phyloP scores from a whole-genome alignment of 768 basidiomycete species.

The Lentinula boryana region DNA sequence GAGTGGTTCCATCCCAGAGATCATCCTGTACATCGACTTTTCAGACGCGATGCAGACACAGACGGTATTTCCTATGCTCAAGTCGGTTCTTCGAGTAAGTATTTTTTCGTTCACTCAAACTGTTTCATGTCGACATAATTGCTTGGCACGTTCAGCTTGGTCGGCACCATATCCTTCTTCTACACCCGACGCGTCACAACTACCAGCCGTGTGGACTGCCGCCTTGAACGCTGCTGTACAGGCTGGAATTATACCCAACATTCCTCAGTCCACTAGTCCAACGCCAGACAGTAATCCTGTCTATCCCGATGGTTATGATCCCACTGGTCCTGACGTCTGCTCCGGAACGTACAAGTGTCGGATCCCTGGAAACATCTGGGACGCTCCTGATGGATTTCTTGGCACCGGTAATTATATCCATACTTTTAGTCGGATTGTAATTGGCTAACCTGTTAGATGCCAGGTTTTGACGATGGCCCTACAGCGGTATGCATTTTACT shows the following conservation, averaged over 20 bases:
- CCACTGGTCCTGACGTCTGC: constrained; percentile 53
- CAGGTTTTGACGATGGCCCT: constrained; percentile 80
- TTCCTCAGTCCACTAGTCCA: constrained; percentile 42
- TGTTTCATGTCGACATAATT: neutral
- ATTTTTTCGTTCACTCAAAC: neutral
- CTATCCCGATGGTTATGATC: constrained; percentile 40
- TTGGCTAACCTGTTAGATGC: neutral
- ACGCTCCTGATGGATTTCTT: constrained; percentile 66
- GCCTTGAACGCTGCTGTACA: constrained; percentile 63
- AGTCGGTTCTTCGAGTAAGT: constrained; percentile 54
- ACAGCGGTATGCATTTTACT: constrained; percentile 26
- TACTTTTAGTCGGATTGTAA: neutral
- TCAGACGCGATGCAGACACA: constrained; percentile 41
- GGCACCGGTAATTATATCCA: constrained; percentile 25
- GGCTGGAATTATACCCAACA: constrained; percentile 67
- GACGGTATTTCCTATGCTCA: constrained; percentile 47
- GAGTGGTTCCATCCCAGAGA: constrained; percentile 57
- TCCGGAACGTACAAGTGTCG: constrained; percentile 71
- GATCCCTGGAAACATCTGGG: constrained; percentile 59
- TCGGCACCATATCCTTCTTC: constrained; percentile 48
- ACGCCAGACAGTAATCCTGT: constrained; percentile 29
- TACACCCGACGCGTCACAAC: constrained; percentile 37
- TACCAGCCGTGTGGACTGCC: constrained; percentile 68
- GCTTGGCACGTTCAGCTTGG: constrained; percentile 44
- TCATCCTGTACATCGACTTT: constrained; percentile 58